Evolutionary conservation across 345 rosid genomes (phyloP).

Genomic region (Salix koriyanagi): DNA sequence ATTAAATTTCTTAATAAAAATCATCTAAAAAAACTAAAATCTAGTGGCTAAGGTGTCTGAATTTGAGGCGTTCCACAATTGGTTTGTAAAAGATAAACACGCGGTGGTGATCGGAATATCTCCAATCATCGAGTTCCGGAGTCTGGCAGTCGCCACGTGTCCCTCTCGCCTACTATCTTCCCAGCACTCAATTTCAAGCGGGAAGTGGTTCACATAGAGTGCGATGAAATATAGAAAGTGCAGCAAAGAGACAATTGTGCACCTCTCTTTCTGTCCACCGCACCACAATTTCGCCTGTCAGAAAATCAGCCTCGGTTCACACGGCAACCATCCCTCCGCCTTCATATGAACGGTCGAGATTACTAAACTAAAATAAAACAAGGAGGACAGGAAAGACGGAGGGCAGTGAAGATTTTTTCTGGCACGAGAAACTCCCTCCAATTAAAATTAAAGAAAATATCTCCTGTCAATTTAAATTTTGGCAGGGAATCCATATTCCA

Average conservation of each 20-base stretch:
- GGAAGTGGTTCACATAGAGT: neutral
- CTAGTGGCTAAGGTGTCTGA: no score
- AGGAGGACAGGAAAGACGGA: neutral
- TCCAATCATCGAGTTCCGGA: neutral
- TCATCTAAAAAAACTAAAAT: no score
- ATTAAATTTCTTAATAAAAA: no score
- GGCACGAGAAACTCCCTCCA: neutral
- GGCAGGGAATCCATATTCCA: neutral
- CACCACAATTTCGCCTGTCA: neutral
- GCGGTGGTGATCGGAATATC: neutral
- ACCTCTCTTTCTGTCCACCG: neutral
- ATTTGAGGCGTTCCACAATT: neutral
- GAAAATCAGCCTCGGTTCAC: neutral
- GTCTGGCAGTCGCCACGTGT: neutral
- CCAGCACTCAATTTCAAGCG: neutral
- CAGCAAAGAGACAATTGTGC: neutral
- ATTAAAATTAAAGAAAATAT: neutral
- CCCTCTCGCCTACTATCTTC: slow-evolving; percentile 7
- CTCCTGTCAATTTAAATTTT: neutral
- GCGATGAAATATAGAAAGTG: neutral
- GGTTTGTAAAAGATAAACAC: neutral
- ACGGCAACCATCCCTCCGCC: no score
- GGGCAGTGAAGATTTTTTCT: neutral
- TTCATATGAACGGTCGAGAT: neutral
- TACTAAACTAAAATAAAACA: neutral